Base-by-base conservation (phyloP, 2,329 filamentous ascomycete species). In the Clonostachys solani region DNA sequence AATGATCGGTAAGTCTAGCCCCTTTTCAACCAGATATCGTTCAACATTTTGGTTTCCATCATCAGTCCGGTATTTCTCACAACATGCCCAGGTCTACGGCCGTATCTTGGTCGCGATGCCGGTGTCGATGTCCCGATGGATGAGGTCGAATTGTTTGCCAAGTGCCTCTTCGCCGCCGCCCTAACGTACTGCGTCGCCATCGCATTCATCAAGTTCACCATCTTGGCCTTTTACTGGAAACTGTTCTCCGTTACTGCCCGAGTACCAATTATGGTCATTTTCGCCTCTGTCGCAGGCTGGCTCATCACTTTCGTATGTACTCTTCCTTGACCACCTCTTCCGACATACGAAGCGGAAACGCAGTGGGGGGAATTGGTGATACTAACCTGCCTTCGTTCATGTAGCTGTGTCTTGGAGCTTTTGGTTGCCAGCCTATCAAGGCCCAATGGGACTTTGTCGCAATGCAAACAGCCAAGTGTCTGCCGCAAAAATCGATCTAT, bases 371-470 rank as follows among this genome's bases (percentile, higher is more conserved):
- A 29, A 29, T 29, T 29, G 23, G 8, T 29, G 23, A 29, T n/a
- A 38, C 36, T 18, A 38, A 38, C 12, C 12, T 38, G 10, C 4
- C 17, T 18, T n/a, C 12, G 6, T n/a, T 38, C 36, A 18, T n/a
- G 17, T 18, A 38, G 36, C 36, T 38, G 7, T 38, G 36, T 18
- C 36, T 38, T 12, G 36, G 36, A n/a, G 15, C 36, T 16, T 48
- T 48, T 36, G 19, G 40, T 42, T 48, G 46, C 42, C 34, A 44
- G 17, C 46, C 46, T 12, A 41, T 40, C 15, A 8, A 12, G 18
- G 29, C 19, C 10, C 34, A 34, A 9, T 48, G 42, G 41, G 42
- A 48, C 36, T 29, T 29, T 10, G 15, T 48, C 3, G 41, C 35
- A n/a, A 19, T 44, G 9, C 12, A 34, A 8, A 42, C 40, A n/a